These are phyloP conservation scores for Globisporangium spiculum DNA, from an alignment of 352 stramenopile genomes.

Conservation along the genomic window DNA sequence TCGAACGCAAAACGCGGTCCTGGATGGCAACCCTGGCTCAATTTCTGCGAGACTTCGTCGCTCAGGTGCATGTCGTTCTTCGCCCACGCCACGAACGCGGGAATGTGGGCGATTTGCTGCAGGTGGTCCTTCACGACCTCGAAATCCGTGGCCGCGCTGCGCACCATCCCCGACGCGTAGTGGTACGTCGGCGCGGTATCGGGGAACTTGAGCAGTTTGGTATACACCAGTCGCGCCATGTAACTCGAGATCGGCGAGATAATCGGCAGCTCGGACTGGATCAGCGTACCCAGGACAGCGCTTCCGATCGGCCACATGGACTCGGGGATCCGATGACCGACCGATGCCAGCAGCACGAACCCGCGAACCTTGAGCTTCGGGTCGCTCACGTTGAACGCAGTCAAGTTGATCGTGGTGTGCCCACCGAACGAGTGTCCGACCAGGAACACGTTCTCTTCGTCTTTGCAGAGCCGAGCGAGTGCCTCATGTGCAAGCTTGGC, in stretches of 20 bases:
- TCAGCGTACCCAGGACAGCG: slow-evolving; percentile 4
- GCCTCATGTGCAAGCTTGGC: slow-evolving; percentile 39
- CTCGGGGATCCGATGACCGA: slow-evolving; percentile 1
- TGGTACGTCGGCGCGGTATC: slow-evolving; percentile 37
- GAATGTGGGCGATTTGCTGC: slow-evolving; percentile 25
- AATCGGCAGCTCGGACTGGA: slow-evolving; percentile 6
- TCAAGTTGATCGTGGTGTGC: slow-evolving; percentile 37
- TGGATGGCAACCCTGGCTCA: slow-evolving; percentile 21
- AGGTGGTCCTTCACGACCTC: slow-evolving; percentile 30
- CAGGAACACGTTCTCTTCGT: slow-evolving; percentile 15
- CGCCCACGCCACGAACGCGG: slow-evolving; percentile 53
- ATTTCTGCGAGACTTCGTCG: slow-evolving; percentile 7
- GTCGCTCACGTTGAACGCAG: slow-evolving; percentile 18
- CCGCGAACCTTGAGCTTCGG: slow-evolving; percentile 9
- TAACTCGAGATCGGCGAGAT: background rate
- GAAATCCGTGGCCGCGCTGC: slow-evolving; percentile 50
- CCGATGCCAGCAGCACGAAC: slow-evolving; percentile 19
- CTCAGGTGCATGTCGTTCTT: slow-evolving; percentile 36
- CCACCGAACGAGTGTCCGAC: slow-evolving; percentile 13
- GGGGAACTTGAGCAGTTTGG: slow-evolving; percentile 43
- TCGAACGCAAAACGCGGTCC: slow-evolving; percentile 44
- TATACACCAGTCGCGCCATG: slow-evolving; percentile 29
- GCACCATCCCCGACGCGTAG: slow-evolving; percentile 54
- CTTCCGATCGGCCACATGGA: slow-evolving; percentile 11
- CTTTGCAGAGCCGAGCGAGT: slow-evolving; percentile 29